Base-by-base conservation (phyloP, 257 asterid genomes). In the Primulina huaijiensis region DNA sequence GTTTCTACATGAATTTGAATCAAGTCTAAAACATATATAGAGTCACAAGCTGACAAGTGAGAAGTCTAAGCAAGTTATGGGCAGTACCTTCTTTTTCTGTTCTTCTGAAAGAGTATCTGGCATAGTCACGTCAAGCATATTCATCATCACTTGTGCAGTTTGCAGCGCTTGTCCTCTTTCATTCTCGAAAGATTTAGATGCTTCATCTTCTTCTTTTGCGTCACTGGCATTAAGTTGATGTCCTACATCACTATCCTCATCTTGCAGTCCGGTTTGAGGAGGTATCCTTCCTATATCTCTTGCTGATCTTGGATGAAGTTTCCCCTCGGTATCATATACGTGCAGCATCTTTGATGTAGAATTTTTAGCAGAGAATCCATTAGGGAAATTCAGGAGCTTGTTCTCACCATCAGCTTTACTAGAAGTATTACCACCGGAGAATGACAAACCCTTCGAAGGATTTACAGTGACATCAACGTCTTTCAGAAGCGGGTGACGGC, bases 401-500 rank as follows among this genome's bases (percentile, higher is more conserved):
- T 75, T 78, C 60, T 17, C 78, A 74, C 78, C 64, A 43, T 64
- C 83, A 65, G 60, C 67, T 75, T 69, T 71, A 61, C 73, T 40
- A 72, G 88, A 80, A 74, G 82, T 72, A 69, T 72, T 64, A 52
- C 69, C 60, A 67, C 81, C 86, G 73, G 74, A 75, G 65, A 86
- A 67, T 8, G 83, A 31, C 65, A 81, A 77, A 67, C 90, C 88
- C 78, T 80, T 93, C 25, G 89, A 80, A 71, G 95, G 99, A 77
- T 82, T 88, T 68, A 91, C 76, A 72, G 81, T 75, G 58, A 89
- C 83, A 85, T 90, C 97, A 68, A 89, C 82, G 82, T 94, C 99
- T 78, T 81, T 78, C 69, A 94, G 77, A 74, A 94, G 95, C 19
- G 97, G 99, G 83, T 91, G 99, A 12, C 96, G 96, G 52, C 99